A percentile compares a stretch with the other conserved stretches of the same genome.
phyloP scores from a whole-genome alignment of 345 rosid species.

The Brassica cretica region DNA sequence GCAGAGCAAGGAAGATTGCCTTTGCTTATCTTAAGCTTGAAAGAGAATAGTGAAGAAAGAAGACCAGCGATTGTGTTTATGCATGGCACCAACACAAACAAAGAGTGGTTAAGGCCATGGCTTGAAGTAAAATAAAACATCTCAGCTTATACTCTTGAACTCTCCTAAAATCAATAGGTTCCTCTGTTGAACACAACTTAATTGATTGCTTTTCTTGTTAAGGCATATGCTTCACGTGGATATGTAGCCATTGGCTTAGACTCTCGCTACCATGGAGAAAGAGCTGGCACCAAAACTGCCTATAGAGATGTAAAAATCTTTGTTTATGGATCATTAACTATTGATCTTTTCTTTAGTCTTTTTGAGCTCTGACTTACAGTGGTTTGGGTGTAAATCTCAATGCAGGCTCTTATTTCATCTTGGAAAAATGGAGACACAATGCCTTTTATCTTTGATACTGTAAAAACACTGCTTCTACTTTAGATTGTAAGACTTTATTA shows the following conservation, averaged over 20 bases:
- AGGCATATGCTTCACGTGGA: slow-evolving; percentile 92
- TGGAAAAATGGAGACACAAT: slow-evolving; percentile 83
- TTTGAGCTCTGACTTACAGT: slow-evolving; percentile 2
- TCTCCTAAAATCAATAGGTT: not conserved
- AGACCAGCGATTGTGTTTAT: slow-evolving; percentile 84
- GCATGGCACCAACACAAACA: slow-evolving; percentile 74
- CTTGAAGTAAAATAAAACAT: slow-evolving; percentile 58
- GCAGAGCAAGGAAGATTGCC: slow-evolving; percentile 79
- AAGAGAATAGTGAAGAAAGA: slow-evolving; percentile 40
- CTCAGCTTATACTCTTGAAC: not conserved
- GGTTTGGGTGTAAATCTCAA: not conserved
- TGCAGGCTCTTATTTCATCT: slow-evolving; percentile 85
- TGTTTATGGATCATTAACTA: not conserved
- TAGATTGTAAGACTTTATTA: not conserved
- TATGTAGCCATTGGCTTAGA: slow-evolving; percentile 78
- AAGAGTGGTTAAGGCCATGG: slow-evolving; percentile 88
- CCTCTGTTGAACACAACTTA: not conserved
- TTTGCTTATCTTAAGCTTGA: slow-evolving; percentile 64
- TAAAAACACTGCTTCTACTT: slow-evolving; percentile 26
- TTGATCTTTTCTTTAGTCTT: not conserved
- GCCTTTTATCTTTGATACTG: slow-evolving; percentile 93
- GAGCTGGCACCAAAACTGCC: slow-evolving; percentile 60
- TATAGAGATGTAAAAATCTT: slow-evolving; percentile 57
- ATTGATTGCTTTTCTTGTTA: not conserved
- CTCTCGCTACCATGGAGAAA: slow-evolving; percentile 95